Conservation (phyloP, 257 asterid genomes). For the Catharanthus roseus region DNA sequence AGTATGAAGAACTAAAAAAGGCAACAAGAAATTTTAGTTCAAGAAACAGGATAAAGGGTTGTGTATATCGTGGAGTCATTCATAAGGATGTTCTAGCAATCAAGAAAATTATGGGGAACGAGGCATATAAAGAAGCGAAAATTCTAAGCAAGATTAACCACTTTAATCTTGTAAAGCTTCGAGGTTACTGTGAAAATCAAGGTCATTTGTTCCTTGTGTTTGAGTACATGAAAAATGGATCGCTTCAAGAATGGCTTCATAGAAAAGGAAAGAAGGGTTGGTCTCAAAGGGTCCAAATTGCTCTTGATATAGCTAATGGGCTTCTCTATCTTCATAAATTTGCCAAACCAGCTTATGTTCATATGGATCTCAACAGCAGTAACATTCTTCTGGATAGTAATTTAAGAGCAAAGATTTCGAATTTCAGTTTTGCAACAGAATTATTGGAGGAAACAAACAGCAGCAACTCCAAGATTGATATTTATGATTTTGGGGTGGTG, state of each 20-base stretch:
- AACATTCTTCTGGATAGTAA: conserved; percentile 49
- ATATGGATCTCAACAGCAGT: conserved; percentile 42
- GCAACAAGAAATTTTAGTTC: conserved; percentile 11
- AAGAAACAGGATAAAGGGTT: conserved; percentile 33
- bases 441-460: conserved; percentile 21
- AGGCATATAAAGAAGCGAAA: conserved; percentile 36
- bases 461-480: conserved; percentile 29
- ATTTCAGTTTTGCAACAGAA: conserved; percentile 42
- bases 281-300: conserved; percentile 40
- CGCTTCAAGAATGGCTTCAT: conserved; percentile 48
- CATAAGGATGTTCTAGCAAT: conserved; percentile 33
- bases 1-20: conserved; percentile 11
- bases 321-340: conserved; percentile 64
- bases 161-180: conserved; percentile 50
- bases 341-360: conserved; percentile 44
- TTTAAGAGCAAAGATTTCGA: conserved; percentile 52
- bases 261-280: conserved; percentile 27
- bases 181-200: conserved; percentile 42
- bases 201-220: conserved; percentile 39
- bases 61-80: conserved; percentile 41
- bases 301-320: conserved; percentile 55
- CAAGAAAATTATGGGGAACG: conserved; percentile 27
- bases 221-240: conserved; percentile 56
- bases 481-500: conserved; percentile 50
- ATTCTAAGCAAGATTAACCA: conserved; percentile 48